phyloP scores from a whole-genome alignment of 441 rosid genomes.

The Gossypium lobatum region DNA sequence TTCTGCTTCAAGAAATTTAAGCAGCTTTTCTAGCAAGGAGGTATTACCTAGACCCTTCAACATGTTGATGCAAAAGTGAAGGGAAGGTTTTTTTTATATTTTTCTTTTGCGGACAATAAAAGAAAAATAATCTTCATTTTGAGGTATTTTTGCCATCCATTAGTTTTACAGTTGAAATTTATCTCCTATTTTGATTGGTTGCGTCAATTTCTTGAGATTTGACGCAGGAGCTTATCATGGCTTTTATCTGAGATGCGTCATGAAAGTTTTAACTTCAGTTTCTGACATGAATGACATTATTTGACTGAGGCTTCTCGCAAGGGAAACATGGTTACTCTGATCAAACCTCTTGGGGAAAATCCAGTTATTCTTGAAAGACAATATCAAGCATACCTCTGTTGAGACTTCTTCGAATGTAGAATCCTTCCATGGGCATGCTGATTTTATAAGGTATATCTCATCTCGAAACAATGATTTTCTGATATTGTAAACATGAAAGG shows the following conservation, averaged over 20 bases:
- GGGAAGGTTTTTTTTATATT: background rate
- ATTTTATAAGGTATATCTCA: background rate
- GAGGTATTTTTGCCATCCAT: background rate
- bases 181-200: background rate
- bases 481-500: background rate
- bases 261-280: background rate
- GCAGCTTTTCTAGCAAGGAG: background rate
- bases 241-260: background rate
- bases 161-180: background rate
- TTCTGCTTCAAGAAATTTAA: background rate
- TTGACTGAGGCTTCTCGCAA: slow-evolving; percentile 7
- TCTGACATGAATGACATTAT: background rate
- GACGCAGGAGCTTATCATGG: background rate
- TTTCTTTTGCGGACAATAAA: background rate
- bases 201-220: background rate
- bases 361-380: slow-evolving; percentile 5
- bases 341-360: background rate
- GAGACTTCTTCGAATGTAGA: background rate
- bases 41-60: background rate
- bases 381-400: background rate
- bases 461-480: background rate
- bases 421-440: background rate
- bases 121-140: background rate
- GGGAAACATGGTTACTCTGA: background rate
- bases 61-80: background rate